Evolutionary conservation across 345 rosid genomes (phyloP).

Genomic region (Eucalyptus curtisii): DNA sequence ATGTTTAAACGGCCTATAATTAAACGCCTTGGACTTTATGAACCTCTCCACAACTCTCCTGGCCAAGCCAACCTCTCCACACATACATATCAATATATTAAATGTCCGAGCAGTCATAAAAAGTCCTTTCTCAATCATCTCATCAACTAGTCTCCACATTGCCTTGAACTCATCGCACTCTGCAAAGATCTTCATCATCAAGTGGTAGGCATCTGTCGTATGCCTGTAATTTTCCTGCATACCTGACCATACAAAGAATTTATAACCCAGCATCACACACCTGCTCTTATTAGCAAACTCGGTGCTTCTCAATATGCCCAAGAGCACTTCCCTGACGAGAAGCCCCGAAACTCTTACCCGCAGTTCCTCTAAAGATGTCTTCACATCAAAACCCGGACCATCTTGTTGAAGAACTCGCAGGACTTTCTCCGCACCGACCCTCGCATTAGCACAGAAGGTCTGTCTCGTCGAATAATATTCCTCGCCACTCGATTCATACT

Average conservation of each 20-base stretch:
- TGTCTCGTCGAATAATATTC: slow-evolving; percentile 4
- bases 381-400: slow-evolving; percentile 46
- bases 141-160: slow-evolving; percentile 87
- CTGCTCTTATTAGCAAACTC: slow-evolving; percentile 28
- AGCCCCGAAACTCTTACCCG: slow-evolving; percentile 55
- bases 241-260: slow-evolving; percentile 68
- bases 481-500: background rate
- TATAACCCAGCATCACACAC: slow-evolving; percentile 58
- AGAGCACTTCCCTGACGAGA: slow-evolving; percentile 76
- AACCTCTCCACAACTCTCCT: slow-evolving; percentile 66
- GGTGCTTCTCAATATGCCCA: slow-evolving; percentile 43
- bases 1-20: slow-evolving; percentile 60
- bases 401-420: slow-evolving; percentile 49
- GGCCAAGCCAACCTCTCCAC: slow-evolving; percentile 68
- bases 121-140: slow-evolving; percentile 66
- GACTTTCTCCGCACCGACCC: slow-evolving; percentile 35
- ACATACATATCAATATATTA: slow-evolving; percentile 70
- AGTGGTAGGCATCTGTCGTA: slow-evolving; percentile 48
- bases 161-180: slow-evolving; percentile 75
- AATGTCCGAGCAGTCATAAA: slow-evolving; percentile 74
- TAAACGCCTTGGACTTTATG: slow-evolving; percentile 66
- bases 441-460: slow-evolving; percentile 21
- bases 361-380: slow-evolving; percentile 35
- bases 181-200: slow-evolving; percentile 74
- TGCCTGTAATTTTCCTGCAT: slow-evolving; percentile 53